These are phyloP conservation scores for Arachnopeziza araneosa DNA, from an alignment of 2,329 filamentous ascomycete species.

Conservation along the genomic window DNA sequence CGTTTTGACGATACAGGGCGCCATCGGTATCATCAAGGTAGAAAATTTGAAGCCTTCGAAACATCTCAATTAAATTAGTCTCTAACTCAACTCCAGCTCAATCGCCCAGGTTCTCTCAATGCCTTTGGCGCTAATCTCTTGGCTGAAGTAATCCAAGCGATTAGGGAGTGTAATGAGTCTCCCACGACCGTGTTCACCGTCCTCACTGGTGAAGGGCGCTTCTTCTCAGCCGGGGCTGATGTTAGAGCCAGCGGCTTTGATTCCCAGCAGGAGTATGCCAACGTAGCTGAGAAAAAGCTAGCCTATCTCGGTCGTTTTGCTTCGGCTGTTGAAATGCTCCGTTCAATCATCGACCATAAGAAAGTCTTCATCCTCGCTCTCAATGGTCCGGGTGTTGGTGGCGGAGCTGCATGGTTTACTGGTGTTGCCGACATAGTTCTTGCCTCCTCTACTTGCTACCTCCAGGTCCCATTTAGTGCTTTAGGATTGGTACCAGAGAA, in stretches of 20 bases:
- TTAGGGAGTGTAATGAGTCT: conserved; percentile 40
- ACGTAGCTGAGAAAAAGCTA: conserved; percentile 24
- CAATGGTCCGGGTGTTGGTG: conserved; percentile 45
- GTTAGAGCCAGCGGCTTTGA: conserved; percentile 25
- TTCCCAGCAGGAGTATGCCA: conserved; percentile 9
- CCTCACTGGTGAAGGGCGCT: conserved; percentile 43
- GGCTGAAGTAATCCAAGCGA: conserved; percentile 36
- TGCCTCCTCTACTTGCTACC: conserved; percentile 38
- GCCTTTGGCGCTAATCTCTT: conserved; percentile 42
- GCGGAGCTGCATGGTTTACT: conserved; percentile 45
- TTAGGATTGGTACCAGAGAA: conserved; percentile 45
- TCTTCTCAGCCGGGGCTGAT: conserved; percentile 46
- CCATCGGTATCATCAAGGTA: conserved; percentile 42
- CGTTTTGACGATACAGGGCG: conserved; percentile 37
- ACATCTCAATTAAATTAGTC: conserved; percentile 33
- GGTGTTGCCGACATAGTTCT: conserved; percentile 45
- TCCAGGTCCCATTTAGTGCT: conserved; percentile 44
- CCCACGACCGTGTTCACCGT: conserved; percentile 46
- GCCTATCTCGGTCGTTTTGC: conserved; percentile 18
- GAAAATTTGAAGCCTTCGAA: conserved; percentile 28
- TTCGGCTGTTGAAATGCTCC: conserved; percentile 34
- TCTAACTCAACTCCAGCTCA: conserved; percentile 32
- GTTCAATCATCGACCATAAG: conserved; percentile 42
- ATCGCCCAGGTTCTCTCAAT: conserved; percentile 43
- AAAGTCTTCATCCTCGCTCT: conserved; percentile 46